phyloP scores from a whole-genome alignment of 495 filamentous ascomycete genomes.

The Neurospora intermedia region DNA sequence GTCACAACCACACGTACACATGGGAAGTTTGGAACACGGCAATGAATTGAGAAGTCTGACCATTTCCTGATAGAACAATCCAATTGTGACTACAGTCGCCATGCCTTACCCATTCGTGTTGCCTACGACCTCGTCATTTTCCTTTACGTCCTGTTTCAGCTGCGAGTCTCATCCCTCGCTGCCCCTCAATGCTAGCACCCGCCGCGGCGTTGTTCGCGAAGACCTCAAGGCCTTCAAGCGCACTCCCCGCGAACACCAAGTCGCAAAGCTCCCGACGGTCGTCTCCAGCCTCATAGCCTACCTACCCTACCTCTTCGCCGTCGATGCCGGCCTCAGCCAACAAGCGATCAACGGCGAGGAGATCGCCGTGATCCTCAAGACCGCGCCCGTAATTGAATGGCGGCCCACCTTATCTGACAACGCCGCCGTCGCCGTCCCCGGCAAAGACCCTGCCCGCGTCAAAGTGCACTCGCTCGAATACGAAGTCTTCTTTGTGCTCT shows the following conservation, averaged over 20 bases:
- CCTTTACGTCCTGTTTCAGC: conserved; percentile 60
- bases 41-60: not conserved
- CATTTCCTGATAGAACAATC: not conserved
- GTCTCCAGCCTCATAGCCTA: conserved; percentile 61
- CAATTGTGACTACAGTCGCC: conserved; percentile 7
- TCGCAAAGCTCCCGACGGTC: conserved; percentile 53
- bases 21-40: not conserved
- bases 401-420: conserved; percentile 60
- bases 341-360: conserved; percentile 41
- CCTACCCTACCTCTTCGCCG: conserved; percentile 64
- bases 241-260: conserved; percentile 53
- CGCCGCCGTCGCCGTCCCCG: conserved; percentile 40
- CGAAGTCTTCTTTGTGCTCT: conserved; percentile 70
- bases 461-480: conserved; percentile 67
- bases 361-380: conserved; percentile 47
- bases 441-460: conserved; percentile 48
- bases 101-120: conserved; percentile 84
- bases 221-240: conserved; percentile 76
- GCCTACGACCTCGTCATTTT: conserved; percentile 73
- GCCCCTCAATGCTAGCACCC: conserved; percentile 62
- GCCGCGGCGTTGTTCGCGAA: conserved; percentile 66
- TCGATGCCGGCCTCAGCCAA: conserved; percentile 57
- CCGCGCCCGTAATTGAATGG: conserved; percentile 61
- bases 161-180: conserved; percentile 75
- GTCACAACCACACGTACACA: not conserved